phyloP scores from a whole-genome alignment of 257 asterid genomes.

The Capsicum rhomboideum region DNA sequence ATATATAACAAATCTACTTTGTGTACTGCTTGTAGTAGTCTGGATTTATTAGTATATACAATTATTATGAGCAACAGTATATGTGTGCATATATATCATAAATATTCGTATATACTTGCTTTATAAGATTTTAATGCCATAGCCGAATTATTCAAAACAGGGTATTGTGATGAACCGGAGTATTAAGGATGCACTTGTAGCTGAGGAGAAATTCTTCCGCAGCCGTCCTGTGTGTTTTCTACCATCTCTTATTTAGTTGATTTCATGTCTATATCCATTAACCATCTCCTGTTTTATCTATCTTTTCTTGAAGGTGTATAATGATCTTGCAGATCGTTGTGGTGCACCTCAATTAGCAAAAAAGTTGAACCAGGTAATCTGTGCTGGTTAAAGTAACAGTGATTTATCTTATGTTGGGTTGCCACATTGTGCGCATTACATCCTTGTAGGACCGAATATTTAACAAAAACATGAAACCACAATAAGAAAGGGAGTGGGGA shows the following conservation, averaged over 20 bases:
- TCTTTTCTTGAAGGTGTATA: slow-evolving; percentile 53
- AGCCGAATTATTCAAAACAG: slow-evolving; percentile 25
- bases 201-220: slow-evolving; percentile 84
- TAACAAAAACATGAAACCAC: not conserved
- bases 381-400: slow-evolving; percentile 11
- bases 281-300: not conserved
- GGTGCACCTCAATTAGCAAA: slow-evolving; percentile 91
- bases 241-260: slow-evolving; percentile 5
- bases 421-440: not conserved
- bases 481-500: not conserved
- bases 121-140: not conserved
- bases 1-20: not conserved
- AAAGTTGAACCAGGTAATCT: slow-evolving; percentile 87
- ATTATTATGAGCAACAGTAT: not conserved
- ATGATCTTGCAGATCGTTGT: slow-evolving; percentile 82
- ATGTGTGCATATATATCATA: not conserved
- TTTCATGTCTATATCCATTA: not conserved
- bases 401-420: not conserved
- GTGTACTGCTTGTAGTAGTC: not conserved
- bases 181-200: slow-evolving; percentile 78
- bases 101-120: not conserved
- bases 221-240: slow-evolving; percentile 56
- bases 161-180: slow-evolving; percentile 63
- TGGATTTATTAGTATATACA: not conserved
- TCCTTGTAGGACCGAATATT: not conserved